phyloP scores from a whole-genome alignment of 78 protist genomes.

The Dictyostelium firmibasis region DNA sequence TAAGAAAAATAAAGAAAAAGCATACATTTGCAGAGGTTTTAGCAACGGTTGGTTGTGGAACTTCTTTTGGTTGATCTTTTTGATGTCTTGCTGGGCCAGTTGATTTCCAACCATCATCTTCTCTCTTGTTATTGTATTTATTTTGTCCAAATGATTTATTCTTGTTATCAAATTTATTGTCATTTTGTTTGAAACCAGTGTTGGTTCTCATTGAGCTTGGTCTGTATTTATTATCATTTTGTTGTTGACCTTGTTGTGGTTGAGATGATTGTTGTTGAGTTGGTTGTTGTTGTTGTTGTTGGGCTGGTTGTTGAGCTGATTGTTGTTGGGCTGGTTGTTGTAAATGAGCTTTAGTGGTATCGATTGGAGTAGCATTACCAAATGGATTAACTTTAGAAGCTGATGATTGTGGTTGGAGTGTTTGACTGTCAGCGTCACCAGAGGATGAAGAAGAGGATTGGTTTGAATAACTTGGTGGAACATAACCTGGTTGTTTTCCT shows the following conservation, averaged over 20 bases:
- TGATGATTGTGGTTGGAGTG: background rate
- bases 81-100: background rate
- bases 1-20: background rate
- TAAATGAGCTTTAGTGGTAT: background rate
- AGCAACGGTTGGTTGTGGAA: background rate
- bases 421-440: background rate
- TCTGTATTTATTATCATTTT: background rate
- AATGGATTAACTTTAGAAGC: slow-evolving; percentile 21
- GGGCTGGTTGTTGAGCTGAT: background rate
- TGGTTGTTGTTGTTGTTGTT: background rate
- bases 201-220: background rate
- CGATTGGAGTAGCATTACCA: slow-evolving; percentile 19
- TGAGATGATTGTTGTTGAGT: background rate
- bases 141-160: slow-evolving; percentile 4
- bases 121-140: background rate
- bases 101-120: slow-evolving; percentile 5
- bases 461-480: background rate
- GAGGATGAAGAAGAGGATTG: background rate
- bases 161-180: slow-evolving; percentile 8
- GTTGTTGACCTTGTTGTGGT: background rate
- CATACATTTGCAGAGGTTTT: background rate
- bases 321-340: background rate
- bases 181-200: background rate
- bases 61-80: slow-evolving; percentile 2
- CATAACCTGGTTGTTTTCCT: background rate